These are phyloP conservation scores for Penicillium crustosum DNA, from an alignment of 2,329 filamentous ascomycete genomes.

Conservation along the genomic window DNA sequence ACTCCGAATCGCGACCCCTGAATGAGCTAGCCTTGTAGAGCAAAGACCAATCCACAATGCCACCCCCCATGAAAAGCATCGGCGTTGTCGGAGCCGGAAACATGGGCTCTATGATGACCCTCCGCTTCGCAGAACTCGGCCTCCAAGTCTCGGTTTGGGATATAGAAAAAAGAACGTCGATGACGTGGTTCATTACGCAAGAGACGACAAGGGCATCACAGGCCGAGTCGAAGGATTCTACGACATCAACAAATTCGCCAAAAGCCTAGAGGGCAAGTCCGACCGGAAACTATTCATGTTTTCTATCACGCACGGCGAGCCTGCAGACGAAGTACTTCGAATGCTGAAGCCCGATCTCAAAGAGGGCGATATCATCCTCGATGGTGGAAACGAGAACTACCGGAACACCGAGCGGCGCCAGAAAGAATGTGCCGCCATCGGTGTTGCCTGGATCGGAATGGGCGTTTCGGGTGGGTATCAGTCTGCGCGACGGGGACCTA, in stretches of 20 bases:
- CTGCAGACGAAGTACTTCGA: slow-evolving; percentile 38
- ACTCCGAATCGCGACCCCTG: background rate
- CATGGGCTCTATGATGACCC: slow-evolving; percentile 47
- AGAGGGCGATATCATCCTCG: slow-evolving; percentile 65
- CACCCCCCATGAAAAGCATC: slow-evolving; percentile 35
- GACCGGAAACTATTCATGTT: slow-evolving; percentile 42
- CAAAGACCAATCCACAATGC: slow-evolving; percentile 18
- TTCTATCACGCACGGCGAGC: slow-evolving; percentile 42
- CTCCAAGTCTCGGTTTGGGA: slow-evolving; percentile 44
- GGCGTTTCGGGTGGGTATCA: slow-evolving; percentile 71
- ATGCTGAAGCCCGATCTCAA: slow-evolving; percentile 54
- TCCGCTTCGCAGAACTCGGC: slow-evolving; percentile 42
- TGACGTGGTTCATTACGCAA: slow-evolving; percentile 28
- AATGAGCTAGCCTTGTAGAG: background rate
- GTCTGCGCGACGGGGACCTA: slow-evolving; percentile 63
- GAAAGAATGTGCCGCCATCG: slow-evolving; percentile 54
- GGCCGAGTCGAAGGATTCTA: slow-evolving; percentile 37
- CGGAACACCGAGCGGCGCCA: slow-evolving; percentile 64
- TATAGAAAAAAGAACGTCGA: slow-evolving; percentile 37
- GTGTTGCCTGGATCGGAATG: slow-evolving; percentile 65
- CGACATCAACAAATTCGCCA: slow-evolving; percentile 38
- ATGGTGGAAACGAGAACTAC: slow-evolving; percentile 69
- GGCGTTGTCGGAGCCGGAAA: slow-evolving; percentile 44
- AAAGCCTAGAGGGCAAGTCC: slow-evolving; percentile 34
- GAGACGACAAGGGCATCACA: slow-evolving; percentile 25